phyloP scores from a whole-genome alignment of 441 rosid genomes.

The Macaranga tanarius region DNA sequence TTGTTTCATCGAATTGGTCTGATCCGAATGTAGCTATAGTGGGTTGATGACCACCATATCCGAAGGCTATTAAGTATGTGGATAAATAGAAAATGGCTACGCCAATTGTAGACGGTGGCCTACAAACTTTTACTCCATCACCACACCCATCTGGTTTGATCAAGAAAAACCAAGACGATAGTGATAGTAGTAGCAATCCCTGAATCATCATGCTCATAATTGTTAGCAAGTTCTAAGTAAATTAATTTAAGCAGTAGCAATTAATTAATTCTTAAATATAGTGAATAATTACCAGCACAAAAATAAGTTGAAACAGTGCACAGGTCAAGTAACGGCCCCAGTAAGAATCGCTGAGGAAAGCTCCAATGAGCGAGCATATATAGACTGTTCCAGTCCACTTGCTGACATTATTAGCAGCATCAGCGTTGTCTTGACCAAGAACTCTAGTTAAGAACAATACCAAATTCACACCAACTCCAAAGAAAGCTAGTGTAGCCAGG shows the following conservation, averaged over 20 bases:
- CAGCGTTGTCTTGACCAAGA: constrained; percentile 69
- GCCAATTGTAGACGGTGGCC: constrained; percentile 42
- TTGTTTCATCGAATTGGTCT: constrained; percentile 66
- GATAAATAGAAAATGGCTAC: constrained; percentile 57
- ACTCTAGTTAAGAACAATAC: constrained; percentile 84
- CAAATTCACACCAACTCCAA: constrained; percentile 87
- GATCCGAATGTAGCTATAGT: constrained; percentile 88
- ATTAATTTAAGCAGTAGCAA: not conserved
- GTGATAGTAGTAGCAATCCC: constrained; percentile 60
- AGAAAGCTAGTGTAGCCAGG: constrained; percentile 84
- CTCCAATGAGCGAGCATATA: constrained; percentile 72
- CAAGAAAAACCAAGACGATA: constrained; percentile 59
- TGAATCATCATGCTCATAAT: constrained; percentile 5
- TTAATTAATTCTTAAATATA: not conserved
- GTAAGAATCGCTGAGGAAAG: constrained; percentile 90
- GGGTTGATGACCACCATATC: constrained; percentile 94
- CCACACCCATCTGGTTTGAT: constrained; percentile 78
- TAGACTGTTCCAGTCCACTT: constrained; percentile 97
- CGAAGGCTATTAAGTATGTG: constrained; percentile 69
- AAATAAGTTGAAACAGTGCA: constrained; percentile 51
- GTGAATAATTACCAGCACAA: constrained; percentile 39
- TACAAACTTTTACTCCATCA: constrained; percentile 43
- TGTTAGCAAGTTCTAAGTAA: not conserved
- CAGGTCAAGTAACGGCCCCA: constrained; percentile 90
- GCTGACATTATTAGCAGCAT: constrained; percentile 85